Evolutionary conservation across 108 stramenopile species (phyloP).

Genomic region (Aurantiochytrium sp.): DNA sequence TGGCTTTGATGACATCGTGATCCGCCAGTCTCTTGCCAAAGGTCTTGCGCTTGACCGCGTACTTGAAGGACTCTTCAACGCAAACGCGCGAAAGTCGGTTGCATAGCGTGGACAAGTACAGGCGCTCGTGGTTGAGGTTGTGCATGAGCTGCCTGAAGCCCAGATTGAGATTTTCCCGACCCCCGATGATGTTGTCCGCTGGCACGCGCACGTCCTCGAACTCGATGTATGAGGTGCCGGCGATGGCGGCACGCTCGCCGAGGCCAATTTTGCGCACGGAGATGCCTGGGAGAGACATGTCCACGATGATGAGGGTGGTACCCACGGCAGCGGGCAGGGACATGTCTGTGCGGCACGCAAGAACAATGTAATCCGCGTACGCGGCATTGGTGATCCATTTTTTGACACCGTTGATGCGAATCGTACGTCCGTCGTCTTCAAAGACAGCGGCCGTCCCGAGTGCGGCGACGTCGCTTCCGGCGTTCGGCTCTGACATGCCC

Average conservation of each 20-base stretch:
- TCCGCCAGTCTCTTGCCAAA: neutral
- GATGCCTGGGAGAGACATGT: neutral
- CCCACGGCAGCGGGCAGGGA: neutral
- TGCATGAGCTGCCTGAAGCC: neutral
- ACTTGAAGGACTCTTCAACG: neutral
- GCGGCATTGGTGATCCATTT: neutral
- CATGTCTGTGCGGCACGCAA: neutral
- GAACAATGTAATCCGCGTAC: neutral
- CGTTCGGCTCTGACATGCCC: neutral
- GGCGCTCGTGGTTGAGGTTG: slow-evolving; percentile 11
- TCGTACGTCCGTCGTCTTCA: neutral
- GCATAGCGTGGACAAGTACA: neutral
- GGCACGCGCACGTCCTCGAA: neutral
- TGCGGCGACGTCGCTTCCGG: neutral
- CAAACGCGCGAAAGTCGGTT: neutral
- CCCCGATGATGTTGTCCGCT: neutral
- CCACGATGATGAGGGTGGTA: neutral
- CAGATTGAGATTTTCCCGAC: neutral
- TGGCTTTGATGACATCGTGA: neutral
- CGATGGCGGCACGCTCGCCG: neutral
- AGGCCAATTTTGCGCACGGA: neutral
- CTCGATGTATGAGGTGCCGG: neutral
- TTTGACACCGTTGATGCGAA: neutral
- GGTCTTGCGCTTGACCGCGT: neutral
- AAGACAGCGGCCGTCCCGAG: neutral